Base-by-base conservation (phyloP, 208 protist species). In the Borovskyia barvae region DNA sequence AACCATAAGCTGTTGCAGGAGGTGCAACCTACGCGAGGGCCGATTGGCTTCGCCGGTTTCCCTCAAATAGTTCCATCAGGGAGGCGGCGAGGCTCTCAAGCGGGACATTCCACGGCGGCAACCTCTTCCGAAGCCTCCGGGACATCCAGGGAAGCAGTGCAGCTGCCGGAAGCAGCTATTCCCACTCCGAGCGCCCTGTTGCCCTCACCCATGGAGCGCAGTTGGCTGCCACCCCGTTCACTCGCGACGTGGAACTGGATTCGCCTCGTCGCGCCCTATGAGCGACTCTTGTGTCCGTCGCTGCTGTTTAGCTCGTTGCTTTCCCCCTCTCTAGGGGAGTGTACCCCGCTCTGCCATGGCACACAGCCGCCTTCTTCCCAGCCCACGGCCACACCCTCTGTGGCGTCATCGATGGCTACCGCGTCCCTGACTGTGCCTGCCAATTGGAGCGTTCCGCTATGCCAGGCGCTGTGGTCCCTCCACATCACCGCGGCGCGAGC, bases 241-340 rank as follows among this genome's bases (percentile, higher is more conserved):
- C 49, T 67, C 7, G 65, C 72, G 15, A 61, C 66, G 25, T 61
- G 66, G 54, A 62, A 53, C 17, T 64, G 42, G 46, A 64, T 91
- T 11, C 52, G 24, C 6, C 40, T 82, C 19, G 47, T 81, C 9
- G 47, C 77, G 0, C 77, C 66, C 26, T 87, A 84, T 42, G 84
- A 91, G 52, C 62, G 63, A 12, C 66, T 85, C 2, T 48, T 81
- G 29, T 87, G 84, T 36, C 84, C 84, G 0, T 64, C 71, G 17
- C 64, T 91, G n/a, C 63, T 87, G 9, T 80, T 72, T 25, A 87
- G 79, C 36, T 74, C 84, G 6, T 40, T 91, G 12, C 59, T 82
- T 15, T 58, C 66, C 4, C 72, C 76, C 11, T 58, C 56, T 29
- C 39, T 75, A 8, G 32, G 32, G 5, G 51, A 20, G 22, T 30